A percentile compares a stretch with the other conserved stretches of the same genome.
Conservation (phyloP, 768 basidiomycete genomes). For the Termitomyces sp. region DNA sequence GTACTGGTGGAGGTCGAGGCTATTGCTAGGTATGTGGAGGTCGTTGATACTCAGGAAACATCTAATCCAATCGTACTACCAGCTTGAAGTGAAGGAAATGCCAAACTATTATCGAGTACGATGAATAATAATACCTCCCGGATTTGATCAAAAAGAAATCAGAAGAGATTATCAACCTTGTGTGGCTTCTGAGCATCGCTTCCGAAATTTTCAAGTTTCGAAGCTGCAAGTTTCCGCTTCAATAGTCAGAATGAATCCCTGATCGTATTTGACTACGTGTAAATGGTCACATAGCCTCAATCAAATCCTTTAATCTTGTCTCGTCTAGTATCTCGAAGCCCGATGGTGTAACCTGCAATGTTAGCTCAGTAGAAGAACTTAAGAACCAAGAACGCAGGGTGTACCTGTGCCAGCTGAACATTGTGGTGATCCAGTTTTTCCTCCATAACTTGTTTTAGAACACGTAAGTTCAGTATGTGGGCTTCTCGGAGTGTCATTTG, state of each 20-base stretch:
- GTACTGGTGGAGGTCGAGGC: slow-evolving; percentile 92
- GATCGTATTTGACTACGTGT: background rate
- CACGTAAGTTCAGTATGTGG: slow-evolving; percentile 78
- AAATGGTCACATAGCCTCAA: slow-evolving; percentile 70
- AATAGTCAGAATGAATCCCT: background rate
- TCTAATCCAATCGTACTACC: slow-evolving; percentile 1
- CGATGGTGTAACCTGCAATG: slow-evolving; percentile 67
- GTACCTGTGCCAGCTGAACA: slow-evolving; percentile 91
- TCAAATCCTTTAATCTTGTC: slow-evolving; percentile 73
- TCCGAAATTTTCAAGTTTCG: background rate
- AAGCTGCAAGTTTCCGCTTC: background rate
- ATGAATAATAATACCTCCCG: background rate
- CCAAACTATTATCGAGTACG: background rate
- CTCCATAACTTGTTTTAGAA: slow-evolving; percentile 99
- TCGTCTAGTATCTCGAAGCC: slow-evolving; percentile 94
- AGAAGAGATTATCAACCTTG: background rate
- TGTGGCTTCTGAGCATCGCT: background rate
- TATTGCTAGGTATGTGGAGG: slow-evolving; percentile 66
- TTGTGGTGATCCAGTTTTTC: slow-evolving; percentile 99
- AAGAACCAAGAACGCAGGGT: slow-evolving; percentile 22
- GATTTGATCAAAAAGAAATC: slow-evolving; percentile 4
- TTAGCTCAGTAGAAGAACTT: background rate
- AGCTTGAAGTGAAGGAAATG: slow-evolving; percentile 30
- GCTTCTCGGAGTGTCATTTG: slow-evolving; percentile 91
- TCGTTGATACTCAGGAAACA: background rate